phyloP scores from a whole-genome alignment of 192 early-diverging fungal species.

The Umbelopsis sp. region DNA sequence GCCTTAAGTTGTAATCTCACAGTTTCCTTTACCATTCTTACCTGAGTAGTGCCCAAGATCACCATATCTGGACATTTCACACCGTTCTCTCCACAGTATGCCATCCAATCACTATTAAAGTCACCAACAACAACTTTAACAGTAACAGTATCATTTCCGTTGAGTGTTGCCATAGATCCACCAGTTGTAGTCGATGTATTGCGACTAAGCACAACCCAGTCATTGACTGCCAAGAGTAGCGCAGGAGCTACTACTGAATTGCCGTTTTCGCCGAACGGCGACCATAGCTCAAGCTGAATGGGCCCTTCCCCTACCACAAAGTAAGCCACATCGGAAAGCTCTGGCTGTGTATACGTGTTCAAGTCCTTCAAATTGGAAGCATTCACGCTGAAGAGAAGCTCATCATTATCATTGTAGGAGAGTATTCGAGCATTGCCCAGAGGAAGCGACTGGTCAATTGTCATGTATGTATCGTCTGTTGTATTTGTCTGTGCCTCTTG shows the following conservation, averaged over 20 bases:
- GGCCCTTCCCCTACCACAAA: slow-evolving; percentile 16
- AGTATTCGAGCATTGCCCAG: background rate
- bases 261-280: slow-evolving; percentile 9
- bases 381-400: slow-evolving; percentile 6
- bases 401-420: background rate
- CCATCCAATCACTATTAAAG: slow-evolving; percentile 4
- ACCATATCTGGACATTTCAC: slow-evolving; percentile 22
- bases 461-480: background rate
- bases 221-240: background rate
- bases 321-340: slow-evolving; percentile 9
- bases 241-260: background rate
- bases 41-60: slow-evolving; percentile 22
- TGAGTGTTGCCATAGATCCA: slow-evolving; percentile 2
- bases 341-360: slow-evolving; percentile 13
- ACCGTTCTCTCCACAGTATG: slow-evolving; percentile 2
- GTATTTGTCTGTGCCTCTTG: background rate
- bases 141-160: background rate
- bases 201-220: slow-evolving; percentile 16
- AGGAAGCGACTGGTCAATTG: background rate
- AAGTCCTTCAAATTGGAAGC: background rate
- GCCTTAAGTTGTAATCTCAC: too few species aligned
- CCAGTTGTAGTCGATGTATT: slow-evolving; percentile 9
- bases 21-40: background rate
- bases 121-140: slow-evolving; percentile 17
- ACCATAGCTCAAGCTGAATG: slow-evolving; percentile 2